A percentile compares a stretch with the other conserved stretches of the same genome.
phyloP scores from a whole-genome alignment of 2,329 filamentous ascomycete species.

The Ceratocystis huliohia region DNA sequence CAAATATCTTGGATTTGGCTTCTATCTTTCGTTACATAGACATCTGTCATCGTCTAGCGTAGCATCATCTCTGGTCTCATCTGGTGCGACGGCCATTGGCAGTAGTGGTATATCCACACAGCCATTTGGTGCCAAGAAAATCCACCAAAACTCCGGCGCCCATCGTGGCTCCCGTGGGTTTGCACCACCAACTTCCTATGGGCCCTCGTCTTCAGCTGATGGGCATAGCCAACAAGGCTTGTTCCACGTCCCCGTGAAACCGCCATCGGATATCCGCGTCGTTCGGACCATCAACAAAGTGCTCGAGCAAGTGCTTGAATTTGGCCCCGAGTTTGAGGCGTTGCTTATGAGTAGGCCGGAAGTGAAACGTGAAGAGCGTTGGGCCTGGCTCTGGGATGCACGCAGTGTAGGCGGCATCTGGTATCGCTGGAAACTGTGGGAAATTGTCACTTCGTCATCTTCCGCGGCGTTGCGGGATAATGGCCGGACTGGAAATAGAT shows the following conservation, averaged over 20 bases:
- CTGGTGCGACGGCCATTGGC: conserved; percentile 29
- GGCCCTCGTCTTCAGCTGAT: conserved; percentile 22
- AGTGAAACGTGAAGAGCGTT: conserved; percentile 76
- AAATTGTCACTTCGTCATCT: conserved; percentile 51
- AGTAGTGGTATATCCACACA: conserved; percentile 35
- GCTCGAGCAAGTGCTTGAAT: conserved; percentile 63
- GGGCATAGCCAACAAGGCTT: conserved; percentile 35
- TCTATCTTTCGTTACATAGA: conserved; percentile 65
- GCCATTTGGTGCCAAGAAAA: conserved; percentile 65
- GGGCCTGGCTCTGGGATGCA: conserved; percentile 89
- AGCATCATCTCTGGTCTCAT: conserved; percentile 24
- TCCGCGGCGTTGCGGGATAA: background rate
- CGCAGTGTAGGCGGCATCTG: conserved; percentile 68
- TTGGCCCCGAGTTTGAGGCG: conserved; percentile 82
- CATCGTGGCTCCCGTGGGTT: conserved; percentile 40
- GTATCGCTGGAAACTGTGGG: conserved; percentile 88
- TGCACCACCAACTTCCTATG: conserved; percentile 58
- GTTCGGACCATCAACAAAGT: conserved; percentile 79
- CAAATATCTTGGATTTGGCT: conserved; percentile 72
- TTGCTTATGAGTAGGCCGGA: conserved; percentile 76
- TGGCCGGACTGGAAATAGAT: conserved; percentile 29
- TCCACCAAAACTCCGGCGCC: conserved; percentile 29
- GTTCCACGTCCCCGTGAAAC: conserved; percentile 57
- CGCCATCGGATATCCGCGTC: conserved; percentile 65
- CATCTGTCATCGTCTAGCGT: conserved; percentile 49